These are phyloP conservation scores for Candida albicans DNA, from an alignment of 1,139 yeast species.

Conservation along the genomic window DNA sequence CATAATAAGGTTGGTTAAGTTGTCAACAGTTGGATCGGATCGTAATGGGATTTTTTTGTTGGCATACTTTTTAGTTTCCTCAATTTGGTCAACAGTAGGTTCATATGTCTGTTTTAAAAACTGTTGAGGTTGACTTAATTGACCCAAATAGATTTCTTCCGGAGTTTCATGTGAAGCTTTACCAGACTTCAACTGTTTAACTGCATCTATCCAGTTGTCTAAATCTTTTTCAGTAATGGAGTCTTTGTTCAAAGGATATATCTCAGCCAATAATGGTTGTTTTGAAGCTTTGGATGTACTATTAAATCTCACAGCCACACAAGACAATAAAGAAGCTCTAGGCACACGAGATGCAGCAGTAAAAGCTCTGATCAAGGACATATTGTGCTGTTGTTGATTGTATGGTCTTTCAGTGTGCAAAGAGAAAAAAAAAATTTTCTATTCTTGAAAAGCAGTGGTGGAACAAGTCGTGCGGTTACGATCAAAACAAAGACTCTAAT, in stretches of 20 bases:
- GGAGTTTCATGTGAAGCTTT: conserved; percentile 34
- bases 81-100: conserved; percentile 62
- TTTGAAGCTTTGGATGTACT: conserved; percentile 8
- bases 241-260: conserved; percentile 41
- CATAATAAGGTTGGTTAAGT: conserved; percentile 86
- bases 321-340: conserved; percentile 1
- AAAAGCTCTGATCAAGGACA: conserved; percentile 17
- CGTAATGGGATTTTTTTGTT: conserved; percentile 59
- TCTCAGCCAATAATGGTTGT: conserved; percentile 17
- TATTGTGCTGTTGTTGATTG: not conserved
- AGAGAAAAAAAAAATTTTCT: conserved; percentile 10
- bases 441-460: not conserved
- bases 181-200: conserved; percentile 53
- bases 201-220: conserved; percentile 65
- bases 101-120: conserved; percentile 42
- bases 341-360: conserved; percentile 12
- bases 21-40: conserved; percentile 70
- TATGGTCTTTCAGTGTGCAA: not conserved
- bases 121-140: conserved; percentile 36
- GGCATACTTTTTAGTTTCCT: conserved; percentile 51
- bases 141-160: conserved; percentile 45
- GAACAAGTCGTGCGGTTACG: not conserved
- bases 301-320: conserved; percentile 7
- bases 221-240: conserved; percentile 54
- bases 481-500: not conserved